Percentiles rank a stretch among this genome's conserved stretches.
phyloP scores from a whole-genome alignment of 2,329 filamentous ascomycete genomes.

The Pyricularia grisea region DNA sequence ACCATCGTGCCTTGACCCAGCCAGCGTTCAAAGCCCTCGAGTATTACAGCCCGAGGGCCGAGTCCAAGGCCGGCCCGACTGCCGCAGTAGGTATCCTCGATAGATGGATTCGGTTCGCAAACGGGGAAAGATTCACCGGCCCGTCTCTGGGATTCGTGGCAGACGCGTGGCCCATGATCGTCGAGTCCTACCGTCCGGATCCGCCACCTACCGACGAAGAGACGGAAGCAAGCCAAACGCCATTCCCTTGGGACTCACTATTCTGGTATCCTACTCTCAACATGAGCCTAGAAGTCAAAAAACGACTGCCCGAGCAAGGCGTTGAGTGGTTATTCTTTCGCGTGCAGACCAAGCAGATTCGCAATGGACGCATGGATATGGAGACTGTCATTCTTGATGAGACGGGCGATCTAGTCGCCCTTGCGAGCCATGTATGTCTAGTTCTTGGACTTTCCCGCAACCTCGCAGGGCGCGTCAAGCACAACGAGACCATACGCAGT shows the following conservation, averaged over 20 bases:
- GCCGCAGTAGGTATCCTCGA: constrained; percentile 34
- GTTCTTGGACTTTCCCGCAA: constrained; percentile 57
- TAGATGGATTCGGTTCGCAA: constrained; percentile 57
- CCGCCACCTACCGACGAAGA: constrained; percentile 12
- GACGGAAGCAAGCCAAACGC: constrained; percentile 7
- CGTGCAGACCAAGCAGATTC: constrained; percentile 55
- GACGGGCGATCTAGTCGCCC: constrained; percentile 52
- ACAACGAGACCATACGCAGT: not conserved
- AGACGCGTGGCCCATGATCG: constrained; percentile 60
- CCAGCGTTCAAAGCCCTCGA: constrained; percentile 19
- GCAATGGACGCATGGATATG: constrained; percentile 65
- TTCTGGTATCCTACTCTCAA: constrained; percentile 72
- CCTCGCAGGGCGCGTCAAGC: constrained; percentile 13
- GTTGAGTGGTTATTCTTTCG: constrained; percentile 65
- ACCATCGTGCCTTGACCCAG: constrained; percentile 9
- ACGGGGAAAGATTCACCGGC: constrained; percentile 53
- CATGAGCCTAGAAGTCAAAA: constrained; percentile 71
- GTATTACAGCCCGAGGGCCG: constrained; percentile 18
- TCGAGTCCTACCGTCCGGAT: constrained; percentile 37
- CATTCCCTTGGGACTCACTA: constrained; percentile 20
- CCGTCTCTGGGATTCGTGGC: constrained; percentile 53
- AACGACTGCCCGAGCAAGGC: constrained; percentile 54
- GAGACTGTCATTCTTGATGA: constrained; percentile 61
- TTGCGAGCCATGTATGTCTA: constrained; percentile 60
- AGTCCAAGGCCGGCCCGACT: constrained; percentile 1